phyloP scores from a whole-genome alignment of 108 stramenopile species.

The Fragilaria radians region DNA sequence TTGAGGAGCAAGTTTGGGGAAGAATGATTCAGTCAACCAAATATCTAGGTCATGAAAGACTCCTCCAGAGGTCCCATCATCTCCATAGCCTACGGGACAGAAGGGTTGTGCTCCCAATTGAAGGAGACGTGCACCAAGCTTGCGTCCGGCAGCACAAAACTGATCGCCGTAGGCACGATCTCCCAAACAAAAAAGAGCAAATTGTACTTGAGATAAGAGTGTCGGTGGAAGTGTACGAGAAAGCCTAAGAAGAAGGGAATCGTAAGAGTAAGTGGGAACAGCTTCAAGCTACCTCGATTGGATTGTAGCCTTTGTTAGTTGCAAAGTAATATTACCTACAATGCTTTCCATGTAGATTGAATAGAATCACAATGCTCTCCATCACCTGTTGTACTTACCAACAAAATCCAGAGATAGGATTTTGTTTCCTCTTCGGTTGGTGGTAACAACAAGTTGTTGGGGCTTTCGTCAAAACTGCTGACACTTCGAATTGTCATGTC shows the following conservation, averaged over 20 bases:
- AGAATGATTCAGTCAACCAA: conserved; percentile 48
- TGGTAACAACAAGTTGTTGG: too few species aligned
- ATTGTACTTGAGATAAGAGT: conserved; percentile 29
- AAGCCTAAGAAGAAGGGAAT: too few species aligned
- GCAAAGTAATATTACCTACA: conserved; percentile 20
- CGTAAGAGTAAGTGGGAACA: too few species aligned
- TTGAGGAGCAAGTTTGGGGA: too few species aligned
- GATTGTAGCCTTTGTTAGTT: too few species aligned
- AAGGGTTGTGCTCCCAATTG: conserved; percentile 56
- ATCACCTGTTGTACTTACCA: conserved; percentile 83
- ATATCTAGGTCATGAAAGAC: conserved; percentile 78
- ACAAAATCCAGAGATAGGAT: conserved; percentile 43
- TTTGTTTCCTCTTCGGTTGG: too few species aligned
- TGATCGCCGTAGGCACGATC: conserved; percentile 83
- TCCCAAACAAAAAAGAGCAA: conserved; percentile 73
- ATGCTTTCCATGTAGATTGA: conserved; percentile 47
- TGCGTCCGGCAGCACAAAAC: conserved; percentile 80
- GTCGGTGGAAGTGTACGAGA: conserved; percentile 47
- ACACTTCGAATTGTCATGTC: too few species aligned
- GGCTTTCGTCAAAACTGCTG: too few species aligned
- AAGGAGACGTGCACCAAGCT: conserved; percentile 66
- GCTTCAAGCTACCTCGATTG: too few species aligned
- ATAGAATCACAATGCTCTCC: conserved; percentile 76
- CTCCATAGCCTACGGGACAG: conserved; percentile 76
- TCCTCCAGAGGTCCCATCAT: conserved; percentile 78